These are phyloP conservation scores for Aegilops longissima DNA, from an alignment of 176 grass and related monocot genomes.

Conservation along the genomic window DNA sequence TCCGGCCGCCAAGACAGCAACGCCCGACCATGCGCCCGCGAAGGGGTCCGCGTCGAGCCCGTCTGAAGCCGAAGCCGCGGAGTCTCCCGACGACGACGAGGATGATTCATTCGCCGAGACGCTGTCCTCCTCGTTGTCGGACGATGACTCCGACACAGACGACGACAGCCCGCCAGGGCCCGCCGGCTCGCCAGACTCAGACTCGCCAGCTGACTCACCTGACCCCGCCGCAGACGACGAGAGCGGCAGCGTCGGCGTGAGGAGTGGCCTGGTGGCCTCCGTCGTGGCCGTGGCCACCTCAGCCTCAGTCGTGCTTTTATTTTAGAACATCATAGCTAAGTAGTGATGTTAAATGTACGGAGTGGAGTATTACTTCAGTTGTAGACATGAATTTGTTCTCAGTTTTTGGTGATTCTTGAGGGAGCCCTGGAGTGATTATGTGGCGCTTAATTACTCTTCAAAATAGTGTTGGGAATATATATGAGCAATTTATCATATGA, in stretches of 20 bases:
- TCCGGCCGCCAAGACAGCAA: not conserved
- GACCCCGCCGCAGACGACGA: conserved; percentile 40
- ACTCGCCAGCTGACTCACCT: conserved; percentile 37
- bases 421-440: too few relatives aligned
- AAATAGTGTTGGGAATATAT: too few relatives aligned
- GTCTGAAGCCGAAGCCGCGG: conserved; percentile 18
- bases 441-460: too few relatives aligned
- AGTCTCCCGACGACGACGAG: conserved; percentile 17
- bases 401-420: too few relatives aligned
- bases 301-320: conserved; percentile 19
- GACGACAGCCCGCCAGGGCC: conserved; percentile 51
- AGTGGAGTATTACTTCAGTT: too few relatives aligned
- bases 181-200: not conserved
- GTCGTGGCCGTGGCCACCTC: conserved; percentile 18
- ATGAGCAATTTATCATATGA: too few relatives aligned
- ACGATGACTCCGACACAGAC: not conserved
- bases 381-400: too few relatives aligned
- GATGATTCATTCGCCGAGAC: conserved; percentile 11
- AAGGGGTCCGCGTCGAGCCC: conserved; percentile 17
- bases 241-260: conserved; percentile 7
- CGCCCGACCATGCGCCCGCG: conserved; percentile 22
- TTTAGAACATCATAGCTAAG: not conserved
- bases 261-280: conserved; percentile 22
- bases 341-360: not conserved
- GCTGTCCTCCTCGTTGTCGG: not conserved